Base-by-base conservation (phyloP, 305 asterid genomes). In the Striga hermonthica region DNA sequence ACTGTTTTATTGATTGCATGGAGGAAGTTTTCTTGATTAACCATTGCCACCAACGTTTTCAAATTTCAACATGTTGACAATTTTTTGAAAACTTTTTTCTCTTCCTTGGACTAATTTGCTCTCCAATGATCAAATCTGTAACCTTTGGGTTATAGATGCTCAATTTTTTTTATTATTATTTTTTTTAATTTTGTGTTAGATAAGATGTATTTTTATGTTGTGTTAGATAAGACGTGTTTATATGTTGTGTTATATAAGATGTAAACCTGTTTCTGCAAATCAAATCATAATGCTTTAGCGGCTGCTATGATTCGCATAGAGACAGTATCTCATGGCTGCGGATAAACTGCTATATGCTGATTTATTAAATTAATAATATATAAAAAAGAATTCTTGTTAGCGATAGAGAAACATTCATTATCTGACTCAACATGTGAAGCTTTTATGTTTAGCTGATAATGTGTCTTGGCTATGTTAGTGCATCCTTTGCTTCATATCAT, bases 231-330 rank as follows among this genome's bases (percentile, higher is more conserved):
- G n/a, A n/a, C n/a, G n/a, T n/a, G n/a, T n/a, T n/a, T n/a, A n/a
- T n/a, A n/a, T n/a, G n/a, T n/a, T n/a, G n/a, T n/a, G n/a, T n/a
- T n/a, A n/a, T 22, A 35, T 60, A 14, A 38, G 58, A 16, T 31
- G 52, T 52, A 43, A 64, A 69, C 62, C 22, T 71, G 56, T 64
- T 72, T 31, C 28, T 66, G 59, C 53, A 49, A 62, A 36, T 64
- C 68, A 39, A 16, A 67, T 41, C 55, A 40, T 43, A 22, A 67
- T 31, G 40, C 15, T 60, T 15, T 11, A 38, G 28, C 14, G 71
- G 62, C 49, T 70, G 54, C n/a, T n/a, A n/a, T 60, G 57, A 14
- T 67, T 68, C 67, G 64, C 36, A 52, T 53, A 53, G 4, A 36
- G 22, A 62, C 45, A 1, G n/a, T 37, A 35, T 48, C 63, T 50